Percentiles rank a stretch among this genome's conserved stretches.
These are phyloP conservation scores for Micractinium sp. DNA, from an alignment of 139 green algal species.

Conservation along the genomic window DNA sequence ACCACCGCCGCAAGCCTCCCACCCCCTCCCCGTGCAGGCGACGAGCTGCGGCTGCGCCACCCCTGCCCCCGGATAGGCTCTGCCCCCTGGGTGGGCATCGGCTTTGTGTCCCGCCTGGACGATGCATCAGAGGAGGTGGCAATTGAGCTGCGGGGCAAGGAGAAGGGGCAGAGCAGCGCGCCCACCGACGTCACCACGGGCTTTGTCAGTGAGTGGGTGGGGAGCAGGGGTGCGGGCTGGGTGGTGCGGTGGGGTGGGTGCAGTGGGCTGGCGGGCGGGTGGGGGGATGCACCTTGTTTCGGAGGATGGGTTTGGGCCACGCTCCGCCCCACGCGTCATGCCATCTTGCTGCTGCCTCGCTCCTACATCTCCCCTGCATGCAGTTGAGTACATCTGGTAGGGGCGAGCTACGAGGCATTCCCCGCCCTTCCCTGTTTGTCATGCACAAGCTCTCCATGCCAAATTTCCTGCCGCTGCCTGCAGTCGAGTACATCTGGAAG, in stretches of 20 bases:
- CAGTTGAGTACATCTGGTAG: not conserved
- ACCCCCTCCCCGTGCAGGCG: conserved; percentile 58
- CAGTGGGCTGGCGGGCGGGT: too few relatives aligned
- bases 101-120: conserved; percentile 81
- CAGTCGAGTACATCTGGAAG: conserved; percentile 89
- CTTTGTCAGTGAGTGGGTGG: conserved; percentile 53
- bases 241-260: not conserved
- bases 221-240: not conserved
- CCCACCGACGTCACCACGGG: conserved; percentile 77
- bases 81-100: conserved; percentile 75
- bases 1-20: not conserved
- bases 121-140: conserved; percentile 83
- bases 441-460: not conserved
- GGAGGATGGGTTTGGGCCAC: too few relatives aligned
- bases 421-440: not conserved
- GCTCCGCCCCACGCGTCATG: not conserved
- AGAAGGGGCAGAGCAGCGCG: conserved; percentile 29
- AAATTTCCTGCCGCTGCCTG: not conserved
- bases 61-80: conserved; percentile 55
- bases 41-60: conserved; percentile 93
- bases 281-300: too few relatives aligned
- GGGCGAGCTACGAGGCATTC: not conserved
- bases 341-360: not conserved
- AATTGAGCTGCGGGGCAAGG: conserved; percentile 77
- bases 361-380: not conserved